Evolutionary conservation across 225 moss, liverwort and hornwort genomes (phyloP), one percentile per base, ranked within the genome.

Genomic region (Rhytidiadelphus loreus): DNA sequence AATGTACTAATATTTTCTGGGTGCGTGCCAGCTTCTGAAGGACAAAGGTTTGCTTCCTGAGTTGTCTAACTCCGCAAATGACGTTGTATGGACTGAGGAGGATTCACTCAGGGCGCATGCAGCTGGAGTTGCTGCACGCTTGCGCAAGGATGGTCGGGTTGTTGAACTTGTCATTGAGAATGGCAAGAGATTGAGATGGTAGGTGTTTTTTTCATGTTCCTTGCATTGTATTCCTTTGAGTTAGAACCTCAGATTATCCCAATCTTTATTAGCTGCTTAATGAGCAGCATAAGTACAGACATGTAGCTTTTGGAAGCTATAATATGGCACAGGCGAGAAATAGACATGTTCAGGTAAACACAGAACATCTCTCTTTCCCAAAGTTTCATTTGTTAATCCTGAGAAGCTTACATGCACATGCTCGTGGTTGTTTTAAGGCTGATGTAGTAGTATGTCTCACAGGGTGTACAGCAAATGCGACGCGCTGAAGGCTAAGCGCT

Each of bases 121-220:
- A 85, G 96, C 92, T 85, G 88, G 90, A 86, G 95, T 97, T 85
- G 94, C 95, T 59, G 91, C 94, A 56, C 89, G 90, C 68, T 90
- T 97, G 89, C 95, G 97, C 58, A 89, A 85, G 35, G 72, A 84
- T 44, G 97, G 97, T 60, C 95, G 95, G 30, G 92, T 92, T 86
- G 98, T 97, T 75, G 97, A 97, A 79, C 93, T 98, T 86, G 91
- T 98, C 56, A 87, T 98, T 90, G 94, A 96, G 88, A 96, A 94
- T 68, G 88, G 86, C 85, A 92, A 90, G 84, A 91, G 60, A 75
- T 85, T 96, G 84, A 95, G 96, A 89, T 95, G 98, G 98, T 95
- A 83, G 73, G 86, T 80, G 16, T 74, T 85, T 75, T 37, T 24
- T 63, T 77, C 55, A 71, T 79, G 39, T 69, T 80, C 76, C 77